A percentile compares a stretch with the other conserved stretches of the same genome.
Evolutionary conservation across 148 eudicot species (phyloP).

Genomic region (Heliamphora exappendiculata): DNA sequence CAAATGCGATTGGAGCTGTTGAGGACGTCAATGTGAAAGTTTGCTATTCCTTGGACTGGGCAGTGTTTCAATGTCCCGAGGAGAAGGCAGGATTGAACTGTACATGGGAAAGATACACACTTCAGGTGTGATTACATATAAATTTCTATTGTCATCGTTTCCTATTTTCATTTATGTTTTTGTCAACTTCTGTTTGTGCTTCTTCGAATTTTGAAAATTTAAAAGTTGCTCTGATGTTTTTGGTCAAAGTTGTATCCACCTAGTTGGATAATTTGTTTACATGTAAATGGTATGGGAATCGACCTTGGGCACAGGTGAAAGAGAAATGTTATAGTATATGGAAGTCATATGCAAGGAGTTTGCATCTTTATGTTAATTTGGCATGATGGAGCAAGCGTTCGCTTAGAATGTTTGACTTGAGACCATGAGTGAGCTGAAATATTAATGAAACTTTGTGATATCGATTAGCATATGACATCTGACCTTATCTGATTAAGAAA

Average conservation of each 20-base stretch:
- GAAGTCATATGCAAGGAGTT: background rate
- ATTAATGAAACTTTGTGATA: background rate
- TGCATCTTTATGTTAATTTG: background rate
- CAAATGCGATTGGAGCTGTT: slow-evolving; percentile 18
- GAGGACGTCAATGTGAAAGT: slow-evolving; percentile 20
- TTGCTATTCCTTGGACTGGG: slow-evolving; percentile 67
- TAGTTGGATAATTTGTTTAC: slow-evolving; percentile 7
- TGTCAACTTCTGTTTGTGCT: background rate
- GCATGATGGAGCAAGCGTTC: background rate
- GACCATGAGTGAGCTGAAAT: background rate
- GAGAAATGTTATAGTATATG: background rate
- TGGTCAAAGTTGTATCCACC: background rate
- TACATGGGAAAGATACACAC: slow-evolving; percentile 48
- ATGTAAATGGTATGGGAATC: background rate
- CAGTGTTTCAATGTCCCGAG: slow-evolving; percentile 56
- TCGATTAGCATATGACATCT: background rate
- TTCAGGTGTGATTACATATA: slow-evolving; percentile 52
- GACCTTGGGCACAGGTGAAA: background rate
- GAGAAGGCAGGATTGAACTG: slow-evolving; percentile 78
- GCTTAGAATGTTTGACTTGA: background rate
- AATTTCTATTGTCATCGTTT: background rate
- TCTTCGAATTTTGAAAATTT: background rate
- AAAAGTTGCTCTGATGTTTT: background rate
- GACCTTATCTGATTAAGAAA: background rate
- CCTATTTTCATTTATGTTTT: background rate